These are phyloP conservation scores for Arabis alpina DNA, from an alignment of 345 rosid genomes.

Conservation along the genomic window DNA sequence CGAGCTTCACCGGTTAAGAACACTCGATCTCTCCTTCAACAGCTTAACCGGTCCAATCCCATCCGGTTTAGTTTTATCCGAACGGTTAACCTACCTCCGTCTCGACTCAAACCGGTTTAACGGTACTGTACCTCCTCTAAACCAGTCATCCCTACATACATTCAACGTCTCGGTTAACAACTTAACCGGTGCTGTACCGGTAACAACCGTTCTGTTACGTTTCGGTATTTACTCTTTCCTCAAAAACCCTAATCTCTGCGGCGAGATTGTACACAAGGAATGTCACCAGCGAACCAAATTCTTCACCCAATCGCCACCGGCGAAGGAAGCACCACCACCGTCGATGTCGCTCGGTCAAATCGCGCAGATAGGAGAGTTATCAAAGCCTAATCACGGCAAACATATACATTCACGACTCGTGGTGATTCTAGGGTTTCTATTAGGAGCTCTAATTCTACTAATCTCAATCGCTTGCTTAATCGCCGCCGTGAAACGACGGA, in stretches of 20 bases:
- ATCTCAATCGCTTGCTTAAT: constrained; percentile 59
- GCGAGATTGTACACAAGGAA: constrained; percentile 83
- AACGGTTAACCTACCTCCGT: constrained; percentile 60
- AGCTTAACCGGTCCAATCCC: constrained; percentile 69
- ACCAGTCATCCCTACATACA: constrained; percentile 69
- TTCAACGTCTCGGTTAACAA: constrained; percentile 78
- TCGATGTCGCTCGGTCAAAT: constrained; percentile 50
- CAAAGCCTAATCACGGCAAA: constrained; percentile 40
- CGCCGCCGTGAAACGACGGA: constrained; percentile 57
- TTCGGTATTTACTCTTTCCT: constrained; percentile 66
- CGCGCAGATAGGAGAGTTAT: constrained; percentile 53
- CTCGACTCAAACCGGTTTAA: constrained; percentile 67
- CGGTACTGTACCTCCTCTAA: constrained; percentile 70
- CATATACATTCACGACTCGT: constrained; percentile 53
- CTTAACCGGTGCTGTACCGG: constrained; percentile 74
- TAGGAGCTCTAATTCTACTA: constrained; percentile 53
- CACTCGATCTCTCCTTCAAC: constrained; percentile 71
- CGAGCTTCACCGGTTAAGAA: constrained; percentile 63
- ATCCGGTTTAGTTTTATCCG: constrained; percentile 42
- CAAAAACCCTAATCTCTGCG: constrained; percentile 78
- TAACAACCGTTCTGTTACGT: constrained; percentile 57
- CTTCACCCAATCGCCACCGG: constrained; percentile 53
- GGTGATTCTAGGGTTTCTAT: constrained; percentile 59
- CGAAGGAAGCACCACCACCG: constrained; percentile 49
- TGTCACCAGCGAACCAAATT: constrained; percentile 68